Evolutionary conservation across 148 eudicot species (phyloP).

Genomic region (Persicaria maculosa): DNA sequence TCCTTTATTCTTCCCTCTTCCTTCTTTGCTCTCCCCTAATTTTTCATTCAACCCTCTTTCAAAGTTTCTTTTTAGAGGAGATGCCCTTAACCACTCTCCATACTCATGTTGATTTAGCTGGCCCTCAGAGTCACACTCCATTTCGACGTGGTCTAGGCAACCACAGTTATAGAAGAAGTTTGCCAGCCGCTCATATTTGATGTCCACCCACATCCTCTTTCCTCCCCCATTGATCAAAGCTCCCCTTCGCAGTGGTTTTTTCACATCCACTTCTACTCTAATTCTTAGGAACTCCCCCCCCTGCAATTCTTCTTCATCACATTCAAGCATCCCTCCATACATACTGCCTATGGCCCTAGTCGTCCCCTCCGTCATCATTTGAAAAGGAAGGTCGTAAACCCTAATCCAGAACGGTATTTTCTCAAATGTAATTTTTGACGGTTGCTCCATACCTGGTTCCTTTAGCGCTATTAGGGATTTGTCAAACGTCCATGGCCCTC

Average conservation of each 20-base stretch:
- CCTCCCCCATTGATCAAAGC: no score
- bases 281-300: neutral
- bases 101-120: neutral
- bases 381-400: neutral
- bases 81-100: neutral
- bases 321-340: neutral
- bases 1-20: no score
- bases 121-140: no score
- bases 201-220: no score
- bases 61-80: neutral
- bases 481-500: neutral
- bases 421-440: neutral
- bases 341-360: neutral
- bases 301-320: neutral
- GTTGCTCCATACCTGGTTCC: neutral
- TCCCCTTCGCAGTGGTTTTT: neutral
- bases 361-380: neutral
- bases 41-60: no score
- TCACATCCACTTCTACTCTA: neutral
- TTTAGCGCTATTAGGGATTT: neutral
- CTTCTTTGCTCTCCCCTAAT: no score
- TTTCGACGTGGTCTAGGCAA: no score
- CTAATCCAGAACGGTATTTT: neutral
- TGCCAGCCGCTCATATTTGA: no score
- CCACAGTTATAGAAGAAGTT: no score